phyloP scores from a whole-genome alignment of 306 rosid genomes.

The Glycine soja region DNA sequence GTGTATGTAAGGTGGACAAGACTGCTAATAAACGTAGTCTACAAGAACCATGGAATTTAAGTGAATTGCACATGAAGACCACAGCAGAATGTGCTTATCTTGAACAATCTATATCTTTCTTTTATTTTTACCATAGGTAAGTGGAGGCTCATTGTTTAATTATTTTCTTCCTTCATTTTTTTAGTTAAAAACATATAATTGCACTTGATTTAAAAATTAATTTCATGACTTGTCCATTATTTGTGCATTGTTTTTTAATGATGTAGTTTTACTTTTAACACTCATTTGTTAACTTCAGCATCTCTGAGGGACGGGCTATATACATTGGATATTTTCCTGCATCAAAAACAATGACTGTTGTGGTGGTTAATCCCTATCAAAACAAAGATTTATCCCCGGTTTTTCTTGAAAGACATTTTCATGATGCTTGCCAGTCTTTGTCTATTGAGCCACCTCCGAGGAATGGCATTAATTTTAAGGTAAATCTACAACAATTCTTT shows the following conservation, averaged over 20 bases:
- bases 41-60: slow-evolving; percentile 78
- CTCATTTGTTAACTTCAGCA: slow-evolving; percentile 59
- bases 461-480: slow-evolving; percentile 71
- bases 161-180: slow-evolving; percentile 23
- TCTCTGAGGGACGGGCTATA: slow-evolving; percentile 87
- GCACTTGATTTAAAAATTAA: slow-evolving; percentile 21
- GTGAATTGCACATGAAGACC: slow-evolving; percentile 92
- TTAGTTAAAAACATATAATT: background rate
- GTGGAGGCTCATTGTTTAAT: slow-evolving; percentile 22
- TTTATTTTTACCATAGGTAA: slow-evolving; percentile 93
- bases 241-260: slow-evolving; percentile 40
- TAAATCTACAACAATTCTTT: slow-evolving; percentile 44
- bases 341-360: slow-evolving; percentile 67
- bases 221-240: slow-evolving; percentile 18
- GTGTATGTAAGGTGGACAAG: slow-evolving; percentile 93
- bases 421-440: slow-evolving; percentile 82
- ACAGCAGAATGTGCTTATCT: slow-evolving; percentile 90
- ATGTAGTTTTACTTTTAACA: background rate
- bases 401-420: slow-evolving; percentile 82
- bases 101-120: slow-evolving; percentile 78
- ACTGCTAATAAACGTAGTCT: slow-evolving; percentile 72
- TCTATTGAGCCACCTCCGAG: slow-evolving; percentile 67
- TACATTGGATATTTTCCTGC: slow-evolving; percentile 79
- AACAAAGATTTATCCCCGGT: slow-evolving; percentile 80
- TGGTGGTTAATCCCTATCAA: slow-evolving; percentile 91